Evolutionary conservation across 345 rosid species (phyloP), one percentile per base, ranked within the genome.

Genomic region (Durio zibethinus): DNA sequence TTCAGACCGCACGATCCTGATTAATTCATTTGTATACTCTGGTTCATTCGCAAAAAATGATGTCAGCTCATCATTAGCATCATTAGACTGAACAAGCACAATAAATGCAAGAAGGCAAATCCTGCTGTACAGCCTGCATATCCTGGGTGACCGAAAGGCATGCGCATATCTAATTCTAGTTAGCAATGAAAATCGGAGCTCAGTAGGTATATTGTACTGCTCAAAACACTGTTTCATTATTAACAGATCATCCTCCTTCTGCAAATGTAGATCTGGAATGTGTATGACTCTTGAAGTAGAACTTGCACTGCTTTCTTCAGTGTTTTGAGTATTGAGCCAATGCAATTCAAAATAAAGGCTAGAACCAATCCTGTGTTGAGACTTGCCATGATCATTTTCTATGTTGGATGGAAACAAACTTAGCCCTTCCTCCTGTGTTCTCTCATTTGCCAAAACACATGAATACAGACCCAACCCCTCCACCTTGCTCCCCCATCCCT

Each of bases 401-500:
- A 81, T 69, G 78, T 89, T 91, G 1, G 93, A 86, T 71, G 99
- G 98, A 86, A 95, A 95, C 80, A 95, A 88, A 78, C 80, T 88
- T 8, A 95, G 85, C 74, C 98, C 98, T 79, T 88, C 97, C 76
- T 91, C 97, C 77, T 88, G 93, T 77, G 87, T 87, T 79, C 86
- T 91, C 82, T 95, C 99, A 83, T 93, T 93, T 76, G 97, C 94
- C 73, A 89, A 88, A 76, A 95, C 88, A 82, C 96, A 91, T 15
- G 99, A 95, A 82, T 91, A 93, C 77, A 95, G 85, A 65, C 98
- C 98, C 86, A 93, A 79, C 33, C 99, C 99, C 82, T 95, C 99
- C 82, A 93, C 99, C 84, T 95, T 95, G 87, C 97, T 95, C 74
- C 99, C 98, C 99, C 99, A 95, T 25, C 99, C 99, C 76, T 95